These are phyloP conservation scores for Ophiocordyceps camponoti-rufipedis DNA, from an alignment of 2,329 filamentous ascomycete genomes.

Conservation along the genomic window DNA sequence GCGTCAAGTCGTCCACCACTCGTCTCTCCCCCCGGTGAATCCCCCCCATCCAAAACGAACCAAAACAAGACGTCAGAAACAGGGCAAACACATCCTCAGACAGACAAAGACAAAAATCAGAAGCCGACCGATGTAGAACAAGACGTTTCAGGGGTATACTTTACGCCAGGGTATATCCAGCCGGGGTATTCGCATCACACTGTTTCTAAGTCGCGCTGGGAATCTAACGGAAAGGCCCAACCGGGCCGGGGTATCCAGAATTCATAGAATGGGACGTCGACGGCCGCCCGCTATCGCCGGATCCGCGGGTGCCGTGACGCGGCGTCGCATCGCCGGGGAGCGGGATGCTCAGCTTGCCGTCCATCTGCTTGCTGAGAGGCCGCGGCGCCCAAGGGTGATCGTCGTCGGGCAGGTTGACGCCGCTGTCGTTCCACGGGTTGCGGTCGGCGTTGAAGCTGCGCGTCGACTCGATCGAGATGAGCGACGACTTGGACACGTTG, in stretches of 20 bases:
- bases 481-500: constrained; percentile 84
- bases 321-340: constrained; percentile 68
- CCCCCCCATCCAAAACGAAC: background rate
- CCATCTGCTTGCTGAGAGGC: constrained; percentile 45
- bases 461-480: constrained; percentile 89
- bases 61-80: constrained; percentile 5
- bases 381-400: constrained; percentile 50
- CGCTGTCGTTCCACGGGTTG: constrained; percentile 96
- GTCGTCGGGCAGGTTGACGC: constrained; percentile 83
- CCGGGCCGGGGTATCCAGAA: constrained; percentile 90
- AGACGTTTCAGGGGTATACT: constrained; percentile 29
- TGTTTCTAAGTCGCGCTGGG: constrained; percentile 20
- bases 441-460: constrained; percentile 80
- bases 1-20: too few relatives aligned
- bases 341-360: constrained; percentile 45
- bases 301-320: constrained; percentile 66
- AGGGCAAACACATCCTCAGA: background rate
- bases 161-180: constrained; percentile 49
- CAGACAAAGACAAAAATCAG: constrained; percentile 2
- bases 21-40: too few relatives aligned
- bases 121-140: constrained; percentile 4
- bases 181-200: constrained; percentile 38
- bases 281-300: constrained; percentile 79
- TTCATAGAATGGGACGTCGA: constrained; percentile 87
- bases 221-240: constrained; percentile 79